Base-by-base conservation (phyloP, 495 filamentous ascomycete genomes). In the Aspergillus campestris region DNA sequence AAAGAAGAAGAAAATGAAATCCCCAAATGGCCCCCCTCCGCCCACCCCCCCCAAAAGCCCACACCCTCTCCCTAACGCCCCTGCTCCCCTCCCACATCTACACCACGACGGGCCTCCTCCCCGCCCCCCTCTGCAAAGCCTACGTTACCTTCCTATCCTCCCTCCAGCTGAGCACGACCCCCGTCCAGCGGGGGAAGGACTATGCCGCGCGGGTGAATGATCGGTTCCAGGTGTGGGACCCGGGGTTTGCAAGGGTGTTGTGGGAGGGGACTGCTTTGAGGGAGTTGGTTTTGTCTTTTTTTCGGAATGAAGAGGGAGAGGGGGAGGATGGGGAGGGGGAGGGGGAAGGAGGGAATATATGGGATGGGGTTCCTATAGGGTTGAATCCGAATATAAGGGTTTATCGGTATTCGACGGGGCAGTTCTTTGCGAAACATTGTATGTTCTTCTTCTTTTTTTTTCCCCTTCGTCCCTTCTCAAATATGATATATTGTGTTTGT, bases 401-500 rank as follows among this genome's bases (percentile, higher is more conserved):
- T 14, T 97, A 97, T 69, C 80, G 90, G n/a, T 96, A 97, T 57
- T 71, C 70, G 10, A 77, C 82, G 42, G 88, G 88, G 0, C 87
- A 95, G 58, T 95, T 89, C 54, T 96, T 94, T 59, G 87, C 83
- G 52, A 80, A 84, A 45, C 89, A 95, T 63, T 92, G 86, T 88
- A 74, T 45, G 82, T 78, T 24, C 38, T 38, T 30, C 29, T 27
- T 15, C 10, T 31, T 50, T 31, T 13, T 52, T 39, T 3, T 28
- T 41, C 30, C 13, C 27, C 9, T 31, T 44, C 24, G 10, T 4
- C 30, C 12, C 13, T 28, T n/a, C n/a, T n/a, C n/a, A n/a, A n/a
- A n/a, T n/a, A n/a, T n/a, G n/a, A n/a, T n/a, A n/a, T n/a, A n/a
- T n/a, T n/a, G n/a, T n/a, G n/a, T n/a, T n/a, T n/a, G n/a, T n/a